Conservation (phyloP, 768 basidiomycete genomes). For the Lactarius akahatsu region DNA sequence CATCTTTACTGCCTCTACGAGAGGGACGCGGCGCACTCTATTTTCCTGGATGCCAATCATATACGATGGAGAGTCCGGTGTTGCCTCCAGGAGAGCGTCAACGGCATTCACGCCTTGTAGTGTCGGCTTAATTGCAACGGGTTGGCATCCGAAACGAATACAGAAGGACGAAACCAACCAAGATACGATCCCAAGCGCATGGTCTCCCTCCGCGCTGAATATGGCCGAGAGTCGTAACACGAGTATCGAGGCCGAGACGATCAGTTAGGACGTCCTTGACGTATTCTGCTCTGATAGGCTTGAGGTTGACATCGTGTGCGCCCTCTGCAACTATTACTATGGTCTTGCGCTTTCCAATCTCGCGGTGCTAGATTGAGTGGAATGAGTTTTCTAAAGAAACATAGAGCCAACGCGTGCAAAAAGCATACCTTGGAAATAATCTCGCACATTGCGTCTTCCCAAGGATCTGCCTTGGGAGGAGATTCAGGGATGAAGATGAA, state of each 20-base stretch:
- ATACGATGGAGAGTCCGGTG: conserved; percentile 88
- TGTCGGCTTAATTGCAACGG: conserved; percentile 61
- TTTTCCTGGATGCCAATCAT: conserved; percentile 97
- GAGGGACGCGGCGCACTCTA: conserved; percentile 87
- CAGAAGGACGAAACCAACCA: conserved; percentile 47
- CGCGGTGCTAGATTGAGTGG: conserved; percentile 66
- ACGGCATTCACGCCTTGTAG: conserved; percentile 96
- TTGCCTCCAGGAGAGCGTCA: conserved; percentile 79
- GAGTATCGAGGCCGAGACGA: conserved; percentile 86
- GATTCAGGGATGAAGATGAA: conserved; percentile 97
- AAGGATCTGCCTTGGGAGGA: conserved; percentile 73
- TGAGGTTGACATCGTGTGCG: conserved; percentile 80
- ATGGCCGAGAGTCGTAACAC: conserved; percentile 96
- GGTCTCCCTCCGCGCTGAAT: conserved; percentile 94
- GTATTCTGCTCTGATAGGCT: conserved; percentile 89
- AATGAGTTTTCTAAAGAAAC: background rate
- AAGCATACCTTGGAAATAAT: conserved; percentile 70
- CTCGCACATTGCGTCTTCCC: conserved; percentile 92
- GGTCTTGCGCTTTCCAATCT: conserved; percentile 92
- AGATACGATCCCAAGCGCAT: conserved; percentile 87
- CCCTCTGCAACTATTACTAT: conserved; percentile 99
- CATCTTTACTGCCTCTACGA: conserved; percentile 91
- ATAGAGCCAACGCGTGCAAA: background rate
- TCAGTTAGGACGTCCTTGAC: conserved; percentile 88
- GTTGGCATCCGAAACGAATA: conserved; percentile 8